Percentiles rank a stretch among this genome's conserved stretches.
phyloP scores from a whole-genome alignment of 129 eudicot species.

The Helichrysum umbraculigerum region DNA sequence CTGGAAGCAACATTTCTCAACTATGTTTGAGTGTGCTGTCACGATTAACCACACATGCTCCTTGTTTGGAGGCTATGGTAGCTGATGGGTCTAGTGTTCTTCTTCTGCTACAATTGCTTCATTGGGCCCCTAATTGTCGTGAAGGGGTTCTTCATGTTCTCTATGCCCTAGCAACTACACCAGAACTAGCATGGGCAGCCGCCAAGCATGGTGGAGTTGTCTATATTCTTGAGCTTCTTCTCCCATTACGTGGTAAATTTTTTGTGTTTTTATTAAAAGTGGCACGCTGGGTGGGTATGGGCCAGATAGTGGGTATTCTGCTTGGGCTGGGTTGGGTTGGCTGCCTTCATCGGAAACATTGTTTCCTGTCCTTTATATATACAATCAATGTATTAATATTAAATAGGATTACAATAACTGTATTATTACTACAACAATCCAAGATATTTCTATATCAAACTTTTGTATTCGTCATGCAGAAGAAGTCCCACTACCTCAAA shows the following conservation, averaged over 20 bases:
- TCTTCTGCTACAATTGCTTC: conserved; percentile 89
- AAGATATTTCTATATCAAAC: not conserved
- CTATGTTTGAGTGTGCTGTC: conserved; percentile 81
- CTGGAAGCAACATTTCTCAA: conserved; percentile 76
- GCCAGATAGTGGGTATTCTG: not conserved
- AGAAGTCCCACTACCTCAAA: conserved; percentile 91
- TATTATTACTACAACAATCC: too few relatives aligned
- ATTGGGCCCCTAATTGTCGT: conserved; percentile 80
- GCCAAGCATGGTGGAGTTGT: conserved; percentile 99
- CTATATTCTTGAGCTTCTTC: conserved; percentile 87
- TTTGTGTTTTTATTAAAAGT: not conserved
- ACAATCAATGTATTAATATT: too few relatives aligned
- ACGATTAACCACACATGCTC: conserved; percentile 87
- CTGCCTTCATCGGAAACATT: not conserved
- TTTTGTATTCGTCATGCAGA: conserved; percentile 45
- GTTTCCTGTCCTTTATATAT: not conserved
- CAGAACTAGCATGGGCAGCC: conserved; percentile 99
- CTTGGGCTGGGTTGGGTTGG: not conserved
- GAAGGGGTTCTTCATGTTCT: conserved; percentile 99
- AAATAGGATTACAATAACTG: too few relatives aligned
- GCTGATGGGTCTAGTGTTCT: conserved; percentile 96
- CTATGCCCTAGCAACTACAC: conserved; percentile 92
- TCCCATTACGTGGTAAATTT: conserved; percentile 69
- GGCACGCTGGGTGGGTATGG: not conserved
- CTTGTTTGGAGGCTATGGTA: conserved; percentile 98